A percentile compares a stretch with the other conserved stretches of the same genome.
These are phyloP conservation scores for Penicillium silybi DNA, from an alignment of 495 filamentous ascomycete species.

Conservation along the genomic window DNA sequence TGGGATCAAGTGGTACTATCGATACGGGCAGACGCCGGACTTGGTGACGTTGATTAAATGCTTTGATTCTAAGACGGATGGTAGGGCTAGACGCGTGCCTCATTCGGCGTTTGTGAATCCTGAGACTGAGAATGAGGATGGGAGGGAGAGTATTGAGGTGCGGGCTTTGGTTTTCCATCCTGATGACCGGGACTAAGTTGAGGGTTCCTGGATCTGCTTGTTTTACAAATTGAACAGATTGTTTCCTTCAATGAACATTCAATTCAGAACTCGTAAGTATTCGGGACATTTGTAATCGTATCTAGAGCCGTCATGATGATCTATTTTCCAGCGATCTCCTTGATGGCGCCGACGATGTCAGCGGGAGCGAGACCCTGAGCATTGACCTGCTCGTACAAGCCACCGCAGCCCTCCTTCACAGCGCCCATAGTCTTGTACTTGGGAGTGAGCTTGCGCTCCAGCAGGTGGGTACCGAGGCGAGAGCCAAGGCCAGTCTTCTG, in stretches of 20 bases:
- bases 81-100: slow-evolving; percentile 50
- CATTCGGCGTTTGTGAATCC: slow-evolving; percentile 62
- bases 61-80: slow-evolving; percentile 61
- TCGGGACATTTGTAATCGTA: not conserved
- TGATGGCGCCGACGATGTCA: slow-evolving; percentile 28
- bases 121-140: slow-evolving; percentile 40
- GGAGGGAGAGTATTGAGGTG: slow-evolving; percentile 64
- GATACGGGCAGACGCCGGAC: slow-evolving; percentile 50
- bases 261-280: not conserved
- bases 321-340: slow-evolving; percentile 25
- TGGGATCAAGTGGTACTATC: slow-evolving; percentile 50
- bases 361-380: slow-evolving; percentile 34
- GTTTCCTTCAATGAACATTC: not conserved
- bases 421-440: slow-evolving; percentile 34
- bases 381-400: slow-evolving; percentile 37
- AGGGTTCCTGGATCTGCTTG: not conserved
- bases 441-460: slow-evolving; percentile 33
- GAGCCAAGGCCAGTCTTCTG: slow-evolving; percentile 42
- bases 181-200: slow-evolving; percentile 37
- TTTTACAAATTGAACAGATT: not conserved
- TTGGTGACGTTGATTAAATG: slow-evolving; percentile 68
- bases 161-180: slow-evolving; percentile 55
- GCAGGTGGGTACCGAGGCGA: slow-evolving; percentile 31
- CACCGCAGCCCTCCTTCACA: slow-evolving; percentile 36
- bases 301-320: not conserved